Percentiles rank a stretch among this genome's conserved stretches.
Conservation (phyloP, 306 rosid species). For the Gynostemma pentaphyllum region DNA sequence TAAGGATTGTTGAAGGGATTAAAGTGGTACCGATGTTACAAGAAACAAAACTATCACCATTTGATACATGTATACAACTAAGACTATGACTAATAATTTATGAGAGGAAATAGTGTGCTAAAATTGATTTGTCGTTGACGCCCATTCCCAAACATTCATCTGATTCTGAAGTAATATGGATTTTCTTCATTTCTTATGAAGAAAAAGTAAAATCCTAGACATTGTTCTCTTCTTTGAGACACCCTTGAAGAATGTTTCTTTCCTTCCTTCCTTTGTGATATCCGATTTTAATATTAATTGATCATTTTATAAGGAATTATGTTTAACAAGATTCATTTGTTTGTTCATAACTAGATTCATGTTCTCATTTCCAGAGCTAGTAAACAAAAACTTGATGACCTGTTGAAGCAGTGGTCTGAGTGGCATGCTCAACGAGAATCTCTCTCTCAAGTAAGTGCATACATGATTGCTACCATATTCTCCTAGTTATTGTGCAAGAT, state of each 20-base stretch:
- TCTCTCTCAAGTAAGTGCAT: slow-evolving; percentile 41
- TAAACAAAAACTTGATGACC: slow-evolving; percentile 72
- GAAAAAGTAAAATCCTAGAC: no score
- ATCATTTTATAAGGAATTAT: not conserved
- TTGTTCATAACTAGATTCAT: slow-evolving; percentile 5
- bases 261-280: not conserved
- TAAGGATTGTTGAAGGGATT: not conserved
- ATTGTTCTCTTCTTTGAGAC: not conserved
- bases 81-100: not conserved
- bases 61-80: not conserved
- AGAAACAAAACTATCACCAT: not conserved
- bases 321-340: not conserved
- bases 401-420: slow-evolving; percentile 81
- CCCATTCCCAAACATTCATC: no score
- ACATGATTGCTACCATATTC: not conserved
- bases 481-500: not conserved
- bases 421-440: slow-evolving; percentile 66
- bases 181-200: no score
- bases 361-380: slow-evolving; percentile 53
- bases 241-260: not conserved
- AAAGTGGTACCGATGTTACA: not conserved
- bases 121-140: not conserved
- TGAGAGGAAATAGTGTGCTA: not conserved
- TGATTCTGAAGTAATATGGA: no score
- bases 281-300: not conserved